phyloP scores from a whole-genome alignment of 805 yeast genomes.

The Starmera quercuum region DNA sequence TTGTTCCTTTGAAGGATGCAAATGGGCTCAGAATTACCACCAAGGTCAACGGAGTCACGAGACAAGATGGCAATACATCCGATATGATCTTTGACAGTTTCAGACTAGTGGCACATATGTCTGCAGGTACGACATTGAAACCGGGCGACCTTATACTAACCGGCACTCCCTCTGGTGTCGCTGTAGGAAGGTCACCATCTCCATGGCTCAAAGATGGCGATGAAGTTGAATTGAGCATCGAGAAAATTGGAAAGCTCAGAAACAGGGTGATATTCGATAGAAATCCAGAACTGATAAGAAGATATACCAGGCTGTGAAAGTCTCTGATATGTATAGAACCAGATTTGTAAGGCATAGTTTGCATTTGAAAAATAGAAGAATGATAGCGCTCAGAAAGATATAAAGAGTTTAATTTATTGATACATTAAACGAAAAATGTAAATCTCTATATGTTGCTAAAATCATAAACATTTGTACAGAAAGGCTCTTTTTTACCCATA shows the following conservation, averaged over 20 bases:
- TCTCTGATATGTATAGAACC: background rate
- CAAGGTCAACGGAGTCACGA: constrained; percentile 37
- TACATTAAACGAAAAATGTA: too few relatives aligned
- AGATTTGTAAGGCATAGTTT: too few relatives aligned
- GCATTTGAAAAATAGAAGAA: too few relatives aligned
- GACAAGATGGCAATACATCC: constrained; percentile 37
- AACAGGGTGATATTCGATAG: constrained; percentile 30
- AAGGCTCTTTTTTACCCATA: constrained; percentile 32
- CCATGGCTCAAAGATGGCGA: constrained; percentile 39
- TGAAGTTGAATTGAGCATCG: constrained; percentile 32
- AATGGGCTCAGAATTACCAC: constrained; percentile 30
- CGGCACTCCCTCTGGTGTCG: constrained; percentile 53
- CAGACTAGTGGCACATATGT: constrained; percentile 36
- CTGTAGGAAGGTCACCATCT: constrained; percentile 35
- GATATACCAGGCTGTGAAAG: constrained; percentile 11
- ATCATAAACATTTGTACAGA: constrained; percentile 39
- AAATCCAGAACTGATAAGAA: constrained; percentile 2
- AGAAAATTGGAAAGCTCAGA: constrained; percentile 33
- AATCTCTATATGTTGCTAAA: too few relatives aligned
- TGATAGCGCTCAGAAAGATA: too few relatives aligned
- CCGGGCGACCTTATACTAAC: constrained; percentile 50
- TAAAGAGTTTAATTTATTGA: too few relatives aligned
- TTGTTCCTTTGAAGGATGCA: constrained; percentile 23
- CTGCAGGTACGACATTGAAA: constrained; percentile 42
- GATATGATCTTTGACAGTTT: constrained; percentile 42